phyloP scores from a whole-genome alignment of 345 rosid genomes.

The Alliaria petiolata region DNA sequence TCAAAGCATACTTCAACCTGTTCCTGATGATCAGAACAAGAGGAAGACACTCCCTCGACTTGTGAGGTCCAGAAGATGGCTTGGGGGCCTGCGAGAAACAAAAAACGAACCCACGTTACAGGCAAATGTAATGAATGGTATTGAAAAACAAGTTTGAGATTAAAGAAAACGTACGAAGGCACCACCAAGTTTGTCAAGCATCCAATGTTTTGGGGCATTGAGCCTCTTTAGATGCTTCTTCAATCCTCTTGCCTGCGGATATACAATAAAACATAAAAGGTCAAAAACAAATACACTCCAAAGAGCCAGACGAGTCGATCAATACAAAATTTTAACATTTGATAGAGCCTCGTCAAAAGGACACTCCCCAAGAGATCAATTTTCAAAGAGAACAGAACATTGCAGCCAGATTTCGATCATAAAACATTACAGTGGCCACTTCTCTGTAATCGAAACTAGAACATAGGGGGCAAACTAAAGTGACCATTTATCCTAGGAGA shows the following conservation, averaged over 20 bases:
- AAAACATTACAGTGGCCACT: background rate
- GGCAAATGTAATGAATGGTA: background rate
- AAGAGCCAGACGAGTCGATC: background rate
- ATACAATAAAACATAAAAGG: background rate
- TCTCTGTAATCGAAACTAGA: background rate
- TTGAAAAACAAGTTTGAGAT: too few relatives aligned
- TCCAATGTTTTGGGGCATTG: slow-evolving; percentile 89
- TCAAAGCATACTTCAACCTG: slow-evolving; percentile 72
- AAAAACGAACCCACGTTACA: too few relatives aligned
- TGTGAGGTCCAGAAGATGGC: slow-evolving; percentile 89
- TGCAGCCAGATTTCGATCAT: background rate
- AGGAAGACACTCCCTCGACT: slow-evolving; percentile 80
- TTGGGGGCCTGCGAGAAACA: slow-evolving; percentile 63
- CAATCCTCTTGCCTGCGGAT: slow-evolving; percentile 94
- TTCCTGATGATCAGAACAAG: slow-evolving; percentile 60
- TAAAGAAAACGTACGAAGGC: slow-evolving; percentile 80
- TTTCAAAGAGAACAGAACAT: background rate
- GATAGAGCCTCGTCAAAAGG: background rate
- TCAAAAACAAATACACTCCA: background rate
- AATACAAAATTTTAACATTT: background rate
- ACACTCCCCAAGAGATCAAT: background rate
- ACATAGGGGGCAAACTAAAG: background rate
- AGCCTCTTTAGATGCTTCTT: slow-evolving; percentile 91
- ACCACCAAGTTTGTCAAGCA: slow-evolving; percentile 89
- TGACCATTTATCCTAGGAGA: background rate